Evolutionary conservation across 768 basidiomycete species (phyloP).

Genomic region (Hemileccinum rubropunctum): DNA sequence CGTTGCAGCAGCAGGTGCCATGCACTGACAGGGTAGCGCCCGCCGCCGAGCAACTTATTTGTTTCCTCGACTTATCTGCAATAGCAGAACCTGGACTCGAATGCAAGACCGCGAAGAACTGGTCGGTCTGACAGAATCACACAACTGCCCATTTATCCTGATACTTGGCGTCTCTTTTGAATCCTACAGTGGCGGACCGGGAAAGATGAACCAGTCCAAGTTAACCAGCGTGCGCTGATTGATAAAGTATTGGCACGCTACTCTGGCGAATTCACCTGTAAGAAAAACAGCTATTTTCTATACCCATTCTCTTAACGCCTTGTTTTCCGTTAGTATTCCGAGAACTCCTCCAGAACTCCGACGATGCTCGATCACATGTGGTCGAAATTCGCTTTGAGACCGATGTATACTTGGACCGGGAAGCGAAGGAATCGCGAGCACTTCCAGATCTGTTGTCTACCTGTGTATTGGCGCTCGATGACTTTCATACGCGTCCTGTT

Average conservation of each 20-base stretch:
- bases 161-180: background rate
- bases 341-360: slow-evolving; percentile 94
- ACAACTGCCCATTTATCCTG: background rate
- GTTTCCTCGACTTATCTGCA: background rate
- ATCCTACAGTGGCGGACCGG: no score
- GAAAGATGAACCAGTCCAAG: slow-evolving; percentile 54
- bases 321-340: slow-evolving; percentile 47
- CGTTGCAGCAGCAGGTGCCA: no score
- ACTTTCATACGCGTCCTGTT: background rate
- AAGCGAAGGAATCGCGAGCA: background rate
- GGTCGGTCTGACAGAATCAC: background rate
- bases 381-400: slow-evolving; percentile 83
- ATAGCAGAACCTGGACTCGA: background rate
- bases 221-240: slow-evolving; percentile 90
- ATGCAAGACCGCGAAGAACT: background rate
- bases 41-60: no score
- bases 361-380: slow-evolving; percentile 73
- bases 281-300: slow-evolving; percentile 38
- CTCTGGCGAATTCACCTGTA: slow-evolving; percentile 91
- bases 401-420: slow-evolving; percentile 37
- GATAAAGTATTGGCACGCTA: slow-evolving; percentile 94
- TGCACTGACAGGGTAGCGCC: no score
- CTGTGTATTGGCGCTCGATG: slow-evolving; percentile 35
- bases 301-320: background rate
- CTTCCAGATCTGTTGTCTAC: slow-evolving; percentile 54